Conservation (phyloP, 257 asterid genomes). For the Solanum neorickii region DNA sequence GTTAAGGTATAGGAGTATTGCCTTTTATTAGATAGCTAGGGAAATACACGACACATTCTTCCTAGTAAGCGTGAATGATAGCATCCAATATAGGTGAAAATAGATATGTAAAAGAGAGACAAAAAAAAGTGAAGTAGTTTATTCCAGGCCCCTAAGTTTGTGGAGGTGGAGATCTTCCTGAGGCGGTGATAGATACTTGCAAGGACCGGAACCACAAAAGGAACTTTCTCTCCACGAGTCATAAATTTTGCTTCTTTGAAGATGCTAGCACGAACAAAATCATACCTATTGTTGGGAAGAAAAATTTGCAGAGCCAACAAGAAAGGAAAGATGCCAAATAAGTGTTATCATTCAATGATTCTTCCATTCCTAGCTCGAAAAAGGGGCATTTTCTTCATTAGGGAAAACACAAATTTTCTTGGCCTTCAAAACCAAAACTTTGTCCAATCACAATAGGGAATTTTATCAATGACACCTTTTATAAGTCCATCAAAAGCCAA, state of each 20-base stretch:
- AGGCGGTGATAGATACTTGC: too few relatives aligned
- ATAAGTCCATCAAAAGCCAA: background rate
- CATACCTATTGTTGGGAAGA: too few relatives aligned
- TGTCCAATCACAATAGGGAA: background rate
- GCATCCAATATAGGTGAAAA: background rate
- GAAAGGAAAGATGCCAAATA: background rate
- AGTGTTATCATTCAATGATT: background rate
- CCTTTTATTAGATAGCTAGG: background rate
- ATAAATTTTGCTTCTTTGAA: too few relatives aligned
- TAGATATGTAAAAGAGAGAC: too few relatives aligned
- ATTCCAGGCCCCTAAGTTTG: too few relatives aligned
- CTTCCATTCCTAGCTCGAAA: background rate
- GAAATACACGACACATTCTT: background rate
- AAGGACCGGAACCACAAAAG: too few relatives aligned
- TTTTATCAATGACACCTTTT: background rate
- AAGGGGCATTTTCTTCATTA: background rate
- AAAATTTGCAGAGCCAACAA: background rate
- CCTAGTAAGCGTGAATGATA: background rate
- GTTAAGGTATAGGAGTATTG: too few relatives aligned
- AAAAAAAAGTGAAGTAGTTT: too few relatives aligned
- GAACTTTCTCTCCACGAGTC: too few relatives aligned
- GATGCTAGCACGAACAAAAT: too few relatives aligned
- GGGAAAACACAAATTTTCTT: background rate
- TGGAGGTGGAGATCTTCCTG: too few relatives aligned
- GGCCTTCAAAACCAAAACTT: background rate